phyloP scores from a whole-genome alignment of 805 yeast genomes.

The Saturnispora dispora region DNA sequence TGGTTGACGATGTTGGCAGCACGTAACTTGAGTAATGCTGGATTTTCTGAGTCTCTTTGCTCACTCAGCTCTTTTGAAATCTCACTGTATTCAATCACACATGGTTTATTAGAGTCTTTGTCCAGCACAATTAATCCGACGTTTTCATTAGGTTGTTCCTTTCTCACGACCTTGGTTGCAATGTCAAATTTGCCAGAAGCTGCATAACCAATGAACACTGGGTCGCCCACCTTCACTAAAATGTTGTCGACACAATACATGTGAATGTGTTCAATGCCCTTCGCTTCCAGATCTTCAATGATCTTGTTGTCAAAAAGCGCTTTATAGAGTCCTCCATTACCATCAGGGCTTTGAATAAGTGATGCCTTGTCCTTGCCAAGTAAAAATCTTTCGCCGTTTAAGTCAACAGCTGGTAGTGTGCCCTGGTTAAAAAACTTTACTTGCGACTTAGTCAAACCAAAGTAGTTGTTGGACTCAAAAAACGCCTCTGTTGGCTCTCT shows the following conservation, averaged over 20 bases:
- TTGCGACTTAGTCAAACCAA: constrained; percentile 57
- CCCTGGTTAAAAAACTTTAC: constrained; percentile 89
- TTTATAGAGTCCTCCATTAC: constrained; percentile 93
- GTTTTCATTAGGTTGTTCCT: constrained; percentile 75
- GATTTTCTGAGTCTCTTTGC: constrained; percentile 41
- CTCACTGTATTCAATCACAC: constrained; percentile 93
- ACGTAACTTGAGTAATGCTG: constrained; percentile 48
- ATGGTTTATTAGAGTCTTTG: constrained; percentile 49
- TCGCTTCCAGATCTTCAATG: constrained; percentile 53
- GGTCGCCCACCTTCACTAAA: constrained; percentile 88
- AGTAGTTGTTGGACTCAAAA: constrained; percentile 52
- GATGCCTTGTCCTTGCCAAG: constrained; percentile 40
- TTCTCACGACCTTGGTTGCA: constrained; percentile 92
- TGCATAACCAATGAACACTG: constrained; percentile 80
- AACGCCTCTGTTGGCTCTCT: constrained; percentile 63
- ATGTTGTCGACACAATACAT: constrained; percentile 97
- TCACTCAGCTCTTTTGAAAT: constrained; percentile 67
- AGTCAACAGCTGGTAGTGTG: constrained; percentile 78
- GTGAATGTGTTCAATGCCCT: constrained; percentile 81
- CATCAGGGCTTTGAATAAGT: constrained; percentile 88
- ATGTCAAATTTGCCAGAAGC: constrained; percentile 55
- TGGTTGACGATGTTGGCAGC: constrained; percentile 98
- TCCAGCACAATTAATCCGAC: constrained; percentile 87
- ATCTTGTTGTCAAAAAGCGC: constrained; percentile 62
- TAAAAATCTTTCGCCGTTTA: constrained; percentile 61